Evolutionary conservation across 768 basidiomycete genomes (phyloP).

Genomic region (Suillus hirtellus): DNA sequence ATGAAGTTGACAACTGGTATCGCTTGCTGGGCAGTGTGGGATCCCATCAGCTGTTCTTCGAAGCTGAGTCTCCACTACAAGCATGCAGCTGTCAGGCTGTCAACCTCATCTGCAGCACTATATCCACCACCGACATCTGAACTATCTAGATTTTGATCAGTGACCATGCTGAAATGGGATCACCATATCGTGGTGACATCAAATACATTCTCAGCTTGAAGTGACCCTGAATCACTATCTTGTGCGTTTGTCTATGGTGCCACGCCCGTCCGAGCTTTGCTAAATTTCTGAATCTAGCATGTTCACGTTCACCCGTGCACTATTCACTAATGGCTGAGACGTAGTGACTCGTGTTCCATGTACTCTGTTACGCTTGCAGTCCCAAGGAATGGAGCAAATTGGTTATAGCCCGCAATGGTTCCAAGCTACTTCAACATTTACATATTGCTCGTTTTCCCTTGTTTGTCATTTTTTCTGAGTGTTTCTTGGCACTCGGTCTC

Average conservation of each 20-base stretch:
- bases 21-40: not conserved
- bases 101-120: not conserved
- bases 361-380: not conserved
- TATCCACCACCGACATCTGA: not conserved
- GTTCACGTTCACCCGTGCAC: not conserved
- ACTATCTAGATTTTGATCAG: not conserved
- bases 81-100: not conserved
- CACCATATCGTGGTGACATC: not conserved
- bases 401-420: not conserved
- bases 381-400: not conserved
- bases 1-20: too few species aligned
- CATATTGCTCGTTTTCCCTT: not conserved
- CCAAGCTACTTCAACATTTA: not conserved
- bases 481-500: not conserved
- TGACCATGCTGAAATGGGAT: not conserved
- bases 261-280: not conserved
- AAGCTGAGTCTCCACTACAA: not conserved
- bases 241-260: not conserved
- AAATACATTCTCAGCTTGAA: not conserved
- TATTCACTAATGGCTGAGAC: not conserved
- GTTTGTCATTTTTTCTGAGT: not conserved
- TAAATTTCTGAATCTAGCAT: not conserved
- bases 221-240: not conserved
- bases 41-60: not conserved
- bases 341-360: not conserved